A percentile compares a stretch with the other conserved stretches of the same genome.
Conservation (phyloP, 2,329 filamentous ascomycete species). For the Chaetomiaceae sp. region DNA sequence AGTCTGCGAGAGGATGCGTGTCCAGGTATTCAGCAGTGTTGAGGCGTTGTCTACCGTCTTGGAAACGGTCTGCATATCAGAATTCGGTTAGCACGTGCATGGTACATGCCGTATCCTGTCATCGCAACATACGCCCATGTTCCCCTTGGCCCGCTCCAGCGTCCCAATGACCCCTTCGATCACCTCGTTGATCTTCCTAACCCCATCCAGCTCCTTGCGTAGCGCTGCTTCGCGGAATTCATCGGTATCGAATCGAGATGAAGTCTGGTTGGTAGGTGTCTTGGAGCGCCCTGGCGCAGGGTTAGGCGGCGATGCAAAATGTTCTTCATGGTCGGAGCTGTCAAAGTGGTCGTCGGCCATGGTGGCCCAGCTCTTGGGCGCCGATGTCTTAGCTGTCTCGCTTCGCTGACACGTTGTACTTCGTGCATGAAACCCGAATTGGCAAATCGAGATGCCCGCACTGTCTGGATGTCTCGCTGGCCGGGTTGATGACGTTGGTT, state of each 20-base stretch:
- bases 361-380: conserved; percentile 9
- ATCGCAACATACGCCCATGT: conserved; percentile 62
- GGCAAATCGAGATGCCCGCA: not conserved
- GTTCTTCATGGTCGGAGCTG: conserved; percentile 38
- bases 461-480: not conserved
- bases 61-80: conserved; percentile 63
- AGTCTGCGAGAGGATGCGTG: conserved; percentile 89
- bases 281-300: conserved; percentile 33
- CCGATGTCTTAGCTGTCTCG: not conserved
- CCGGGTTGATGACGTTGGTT: conserved; percentile 23
- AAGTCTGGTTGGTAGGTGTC: conserved; percentile 40
- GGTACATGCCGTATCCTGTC: not conserved
- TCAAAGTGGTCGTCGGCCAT: conserved; percentile 46
- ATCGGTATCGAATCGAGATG: conserved; percentile 56
- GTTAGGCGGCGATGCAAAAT: conserved; percentile 31
- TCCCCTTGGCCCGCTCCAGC: conserved; percentile 66
- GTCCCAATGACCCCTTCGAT: conserved; percentile 75
- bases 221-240: conserved; percentile 70
- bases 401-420: not conserved
- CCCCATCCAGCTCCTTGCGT: conserved; percentile 72
- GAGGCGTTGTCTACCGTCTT: conserved; percentile 83
- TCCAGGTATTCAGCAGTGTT: conserved; percentile 90
- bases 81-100: conserved; percentile 14
- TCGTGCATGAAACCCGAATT: too few relatives aligned
- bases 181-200: conserved; percentile 81